Conservation (phyloP, 805 yeast genomes). For the Tetrapisispora namnaoensis region DNA sequence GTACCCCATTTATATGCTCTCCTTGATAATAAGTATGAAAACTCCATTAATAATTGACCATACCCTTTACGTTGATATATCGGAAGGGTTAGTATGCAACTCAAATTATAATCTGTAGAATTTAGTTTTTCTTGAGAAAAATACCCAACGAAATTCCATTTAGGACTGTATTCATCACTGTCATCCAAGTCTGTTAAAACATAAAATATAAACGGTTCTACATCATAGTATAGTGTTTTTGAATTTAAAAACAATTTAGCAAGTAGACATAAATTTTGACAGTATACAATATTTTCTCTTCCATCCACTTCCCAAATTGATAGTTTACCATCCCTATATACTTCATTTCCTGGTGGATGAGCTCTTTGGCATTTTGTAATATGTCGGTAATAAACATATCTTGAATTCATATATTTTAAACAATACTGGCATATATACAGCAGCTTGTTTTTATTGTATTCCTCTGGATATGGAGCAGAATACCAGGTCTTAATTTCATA, state of each 20-base stretch:
- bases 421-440: slow-evolving; percentile 80
- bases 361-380: slow-evolving; percentile 56
- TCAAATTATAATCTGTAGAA: slow-evolving; percentile 68
- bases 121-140: slow-evolving; percentile 79
- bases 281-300: slow-evolving; percentile 64
- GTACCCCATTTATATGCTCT: slow-evolving; percentile 74
- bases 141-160: slow-evolving; percentile 83
- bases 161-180: slow-evolving; percentile 13
- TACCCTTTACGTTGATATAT: slow-evolving; percentile 80
- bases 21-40: slow-evolving; percentile 71
- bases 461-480: slow-evolving; percentile 87
- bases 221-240: slow-evolving; percentile 87
- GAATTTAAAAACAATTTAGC: slow-evolving; percentile 87
- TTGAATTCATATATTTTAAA: slow-evolving; percentile 65
- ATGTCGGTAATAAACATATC: slow-evolving; percentile 61
- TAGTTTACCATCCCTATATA: slow-evolving; percentile 57
- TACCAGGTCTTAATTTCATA: slow-evolving; percentile 85
- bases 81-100: slow-evolving; percentile 87
- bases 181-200: slow-evolving; percentile 62
- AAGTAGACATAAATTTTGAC: slow-evolving; percentile 81
- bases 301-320: slow-evolving; percentile 93
- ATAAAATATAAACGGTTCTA: slow-evolving; percentile 89
- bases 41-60: slow-evolving; percentile 81
- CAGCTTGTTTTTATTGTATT: slow-evolving; percentile 51
- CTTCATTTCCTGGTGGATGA: slow-evolving; percentile 88